Evolutionary conservation across 2,329 filamentous ascomycete genomes (phyloP).

Genomic region (Alternaria sp.): DNA sequence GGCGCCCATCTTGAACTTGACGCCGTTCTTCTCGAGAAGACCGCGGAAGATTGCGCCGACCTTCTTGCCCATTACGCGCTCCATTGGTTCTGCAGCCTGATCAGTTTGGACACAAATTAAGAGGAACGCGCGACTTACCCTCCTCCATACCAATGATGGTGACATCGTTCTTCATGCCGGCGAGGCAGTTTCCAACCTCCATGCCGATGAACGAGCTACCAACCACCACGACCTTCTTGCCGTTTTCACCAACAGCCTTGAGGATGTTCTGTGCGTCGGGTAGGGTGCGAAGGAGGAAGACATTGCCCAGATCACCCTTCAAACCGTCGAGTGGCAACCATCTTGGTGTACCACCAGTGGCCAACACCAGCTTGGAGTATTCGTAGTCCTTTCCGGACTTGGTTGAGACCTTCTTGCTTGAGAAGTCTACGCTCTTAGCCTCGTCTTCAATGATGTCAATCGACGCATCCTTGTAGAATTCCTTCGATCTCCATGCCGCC

Average conservation of each 20-base stretch:
- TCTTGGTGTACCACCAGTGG: conserved; percentile 83
- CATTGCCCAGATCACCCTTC: conserved; percentile 80
- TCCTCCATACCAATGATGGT: conserved; percentile 89
- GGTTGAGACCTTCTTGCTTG: conserved; percentile 76
- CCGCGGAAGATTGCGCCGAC: conserved; percentile 84
- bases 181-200: conserved; percentile 87
- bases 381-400: conserved; percentile 73
- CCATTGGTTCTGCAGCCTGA: conserved; percentile 69
- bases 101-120: conserved; percentile 18
- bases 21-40: conserved; percentile 81
- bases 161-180: conserved; percentile 80
- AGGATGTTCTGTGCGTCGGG: conserved; percentile 81
- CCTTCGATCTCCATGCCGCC: conserved; percentile 76
- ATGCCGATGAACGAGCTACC: conserved; percentile 98
- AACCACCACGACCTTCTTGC: conserved; percentile 92
- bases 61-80: conserved; percentile 82
- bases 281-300: conserved; percentile 84
- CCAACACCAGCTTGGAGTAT: conserved; percentile 90
- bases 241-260: conserved; percentile 76
- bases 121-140: conserved; percentile 24
- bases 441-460: conserved; percentile 66
- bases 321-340: conserved; percentile 83
- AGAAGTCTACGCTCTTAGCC: conserved; percentile 81
- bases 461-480: conserved; percentile 75
- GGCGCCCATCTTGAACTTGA: conserved; percentile 87